Percentiles rank a stretch among this genome's conserved stretches.
Evolutionary conservation across 225 moss, liverwort and hornwort genomes (phyloP).

Genomic region (Pseudisothecium myosuroides): DNA sequence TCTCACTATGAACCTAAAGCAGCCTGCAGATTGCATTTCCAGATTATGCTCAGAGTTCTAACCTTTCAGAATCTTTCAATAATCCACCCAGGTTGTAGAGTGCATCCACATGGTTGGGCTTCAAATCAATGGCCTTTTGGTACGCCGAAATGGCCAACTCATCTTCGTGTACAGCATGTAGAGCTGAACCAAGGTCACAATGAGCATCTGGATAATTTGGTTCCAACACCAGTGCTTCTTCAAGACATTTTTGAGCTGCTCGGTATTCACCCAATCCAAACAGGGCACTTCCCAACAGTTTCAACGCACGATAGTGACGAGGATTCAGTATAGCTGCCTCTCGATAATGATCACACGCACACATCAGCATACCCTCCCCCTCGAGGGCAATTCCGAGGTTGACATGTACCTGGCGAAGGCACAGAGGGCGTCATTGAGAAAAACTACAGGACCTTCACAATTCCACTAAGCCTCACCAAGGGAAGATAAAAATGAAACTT

Average conservation of each 20-base stretch:
- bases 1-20: not conserved
- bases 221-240: conserved; percentile 68
- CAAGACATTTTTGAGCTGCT: conserved; percentile 68
- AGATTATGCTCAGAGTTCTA: not conserved
- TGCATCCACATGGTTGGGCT: conserved; percentile 85
- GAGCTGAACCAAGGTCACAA: conserved; percentile 93
- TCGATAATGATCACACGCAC: conserved; percentile 93
- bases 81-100: conserved; percentile 93
- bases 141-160: conserved; percentile 72
- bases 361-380: conserved; percentile 93
- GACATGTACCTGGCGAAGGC: conserved; percentile 63
- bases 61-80: conserved; percentile 61
- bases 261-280: conserved; percentile 91
- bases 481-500: not conserved
- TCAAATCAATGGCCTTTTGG: conserved; percentile 74
- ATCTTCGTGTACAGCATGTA: conserved; percentile 70
- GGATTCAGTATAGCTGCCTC: conserved; percentile 93
- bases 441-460: not conserved
- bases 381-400: conserved; percentile 94
- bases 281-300: conserved; percentile 82
- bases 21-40: not conserved
- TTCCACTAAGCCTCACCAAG: not conserved
- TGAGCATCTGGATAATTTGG: conserved; percentile 93
- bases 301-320: conserved; percentile 78
- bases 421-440: not conserved